Percentiles rank a stretch among this genome's conserved stretches.
These are phyloP conservation scores for Leucocoprinus leucothites DNA, from an alignment of 768 basidiomycete genomes.

Conservation along the genomic window DNA sequence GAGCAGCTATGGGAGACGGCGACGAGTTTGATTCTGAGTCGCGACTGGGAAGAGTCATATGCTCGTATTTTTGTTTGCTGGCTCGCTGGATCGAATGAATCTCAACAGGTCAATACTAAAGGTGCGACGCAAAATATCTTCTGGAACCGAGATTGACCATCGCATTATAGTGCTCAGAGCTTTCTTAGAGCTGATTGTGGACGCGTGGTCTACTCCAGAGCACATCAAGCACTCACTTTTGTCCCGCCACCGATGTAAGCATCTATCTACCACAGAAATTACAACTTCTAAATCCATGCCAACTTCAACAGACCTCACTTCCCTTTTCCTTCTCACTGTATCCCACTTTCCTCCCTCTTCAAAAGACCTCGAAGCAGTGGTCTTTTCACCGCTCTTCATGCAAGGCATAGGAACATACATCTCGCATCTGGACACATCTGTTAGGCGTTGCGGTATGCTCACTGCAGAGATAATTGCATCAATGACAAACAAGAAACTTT, in stretches of 20 bases:
- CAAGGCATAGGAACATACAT: conserved; percentile 72
- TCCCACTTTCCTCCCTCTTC: conserved; percentile 60
- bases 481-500: conserved; percentile 58
- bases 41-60: conserved; percentile 57
- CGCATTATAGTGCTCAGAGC: conserved; percentile 37
- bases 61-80: conserved; percentile 70
- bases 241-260: conserved; percentile 71
- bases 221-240: conserved; percentile 81
- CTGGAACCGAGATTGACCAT: too few species aligned
- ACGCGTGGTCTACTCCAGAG: conserved; percentile 72
- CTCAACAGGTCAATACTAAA: conserved; percentile 24
- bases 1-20: conserved; percentile 51
- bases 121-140: conserved; percentile 20
- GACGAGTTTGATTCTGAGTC: conserved; percentile 46
- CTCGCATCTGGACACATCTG: conserved; percentile 65
- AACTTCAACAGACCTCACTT: conserved; percentile 58
- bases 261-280: conserved; percentile 9
- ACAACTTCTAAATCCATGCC: not conserved
- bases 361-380: conserved; percentile 38
- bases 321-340: conserved; percentile 61
- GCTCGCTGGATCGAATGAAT: conserved; percentile 43
- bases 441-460: conserved; percentile 91
- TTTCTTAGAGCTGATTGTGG: conserved; percentile 48
- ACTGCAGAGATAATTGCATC: conserved; percentile 78
- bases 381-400: conserved; percentile 61